These are phyloP conservation scores for Yamadazyma dendronema DNA, from an alignment of 1,139 yeast species.

Conservation along the genomic window DNA sequence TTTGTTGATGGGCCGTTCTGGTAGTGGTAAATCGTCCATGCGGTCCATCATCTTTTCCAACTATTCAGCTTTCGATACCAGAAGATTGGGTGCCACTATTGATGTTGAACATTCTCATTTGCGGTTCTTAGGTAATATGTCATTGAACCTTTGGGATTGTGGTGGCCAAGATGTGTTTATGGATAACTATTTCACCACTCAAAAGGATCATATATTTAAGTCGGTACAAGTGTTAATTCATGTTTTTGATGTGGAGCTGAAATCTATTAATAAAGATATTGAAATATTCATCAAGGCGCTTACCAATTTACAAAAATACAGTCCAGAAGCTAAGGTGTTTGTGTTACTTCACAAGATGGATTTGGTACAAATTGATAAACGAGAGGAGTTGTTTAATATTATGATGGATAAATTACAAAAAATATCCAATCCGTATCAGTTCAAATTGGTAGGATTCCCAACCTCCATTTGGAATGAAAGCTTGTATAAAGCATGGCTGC, in stretches of 20 bases:
- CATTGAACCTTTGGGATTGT: slow-evolving; percentile 95
- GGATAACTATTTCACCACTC: slow-evolving; percentile 87
- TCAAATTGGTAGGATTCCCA: slow-evolving; percentile 82
- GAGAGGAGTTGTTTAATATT: slow-evolving; percentile 77
- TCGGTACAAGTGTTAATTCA: slow-evolving; percentile 97
- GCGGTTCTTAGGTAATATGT: slow-evolving; percentile 91
- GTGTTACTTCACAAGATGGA: slow-evolving; percentile 96
- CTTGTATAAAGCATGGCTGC: slow-evolving; percentile 95
- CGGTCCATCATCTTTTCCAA: slow-evolving; percentile 92
- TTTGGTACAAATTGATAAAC: slow-evolving; percentile 80
- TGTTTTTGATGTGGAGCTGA: slow-evolving; percentile 93
- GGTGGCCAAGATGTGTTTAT: slow-evolving; percentile 97
- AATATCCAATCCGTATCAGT: slow-evolving; percentile 76
- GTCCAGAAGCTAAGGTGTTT: slow-evolving; percentile 91
- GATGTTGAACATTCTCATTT: slow-evolving; percentile 97
- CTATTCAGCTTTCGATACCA: slow-evolving; percentile 94
- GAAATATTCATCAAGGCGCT: slow-evolving; percentile 86
- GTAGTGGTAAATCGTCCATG: slow-evolving; percentile 98
- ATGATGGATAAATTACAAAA: slow-evolving; percentile 83
- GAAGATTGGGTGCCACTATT: slow-evolving; percentile 94
- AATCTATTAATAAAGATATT: slow-evolving; percentile 88
- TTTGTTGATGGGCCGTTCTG: slow-evolving; percentile 80
- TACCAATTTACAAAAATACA: slow-evolving; percentile 75
- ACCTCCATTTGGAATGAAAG: slow-evolving; percentile 98
- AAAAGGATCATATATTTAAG: slow-evolving; percentile 87